Base-by-base conservation (phyloP, 2,329 filamentous ascomycete species). In the Beauveria pseudobassiana region DNA sequence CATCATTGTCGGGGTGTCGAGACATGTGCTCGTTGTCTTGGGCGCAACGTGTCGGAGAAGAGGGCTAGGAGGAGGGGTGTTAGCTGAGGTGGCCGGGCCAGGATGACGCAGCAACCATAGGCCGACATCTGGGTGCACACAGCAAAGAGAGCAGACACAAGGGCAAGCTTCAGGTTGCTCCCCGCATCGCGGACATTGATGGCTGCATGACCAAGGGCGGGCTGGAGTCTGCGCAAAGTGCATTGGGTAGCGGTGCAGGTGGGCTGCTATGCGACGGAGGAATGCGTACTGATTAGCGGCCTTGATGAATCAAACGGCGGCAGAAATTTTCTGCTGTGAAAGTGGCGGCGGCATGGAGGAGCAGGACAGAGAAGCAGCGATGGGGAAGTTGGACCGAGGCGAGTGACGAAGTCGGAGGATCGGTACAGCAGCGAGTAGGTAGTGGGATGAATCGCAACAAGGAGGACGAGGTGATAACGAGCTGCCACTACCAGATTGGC, bases 1-100 rank as follows among this genome's bases (percentile, higher is more conserved):
- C 71, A 69, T 79, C 80, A 77, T 87, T 83, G 77, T 82, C 82
- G 67, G 80, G 75, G 69, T 80, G 78, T 64, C 82, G 82, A 75
- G 84, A 80, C 85, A 87, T 87, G 77, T 78, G 78, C 73, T 77
- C 76, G 73, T 77, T 67, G 59, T 63, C 62, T 66, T 65, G 71
- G 65, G 55, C 43, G 56, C 55, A 55, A 24, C 24, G 28, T 51
- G 34, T 50, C 42, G 61, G 4, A 7, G 56, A 52, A 14, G 20
- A 5, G 16, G 30, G 30, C 59, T 61, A 26, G 22, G 50, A 53
- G 28, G 53, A 24, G 22, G 20, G n/a, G 40, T 54, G 58, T 57
- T 57, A 62, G 60, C 38, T 34, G 22, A 7, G 14, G 7, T 12
- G 26, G n/a, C 38, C 6, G 24, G 9, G 10, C n/a, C 20, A 26